Percentiles rank a stretch among this genome's conserved stretches.
Conservation (phyloP, 371 early-diverging fungal genomes). For the Mortierella sp. region DNA sequence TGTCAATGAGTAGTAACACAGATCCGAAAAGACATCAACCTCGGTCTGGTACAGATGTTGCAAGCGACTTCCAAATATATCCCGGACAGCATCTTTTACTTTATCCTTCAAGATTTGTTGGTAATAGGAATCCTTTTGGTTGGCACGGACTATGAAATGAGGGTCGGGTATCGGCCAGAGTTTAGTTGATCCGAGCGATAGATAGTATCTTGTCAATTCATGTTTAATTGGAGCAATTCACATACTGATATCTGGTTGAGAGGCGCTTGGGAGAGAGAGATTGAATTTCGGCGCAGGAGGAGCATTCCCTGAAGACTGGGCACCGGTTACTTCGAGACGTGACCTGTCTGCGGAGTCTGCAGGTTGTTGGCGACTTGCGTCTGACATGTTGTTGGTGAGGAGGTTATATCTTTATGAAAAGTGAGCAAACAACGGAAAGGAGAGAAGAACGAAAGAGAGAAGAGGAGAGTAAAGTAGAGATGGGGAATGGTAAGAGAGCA, state of each 20-base stretch:
- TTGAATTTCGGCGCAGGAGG: conserved; percentile 49
- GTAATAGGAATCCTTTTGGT: conserved; percentile 90
- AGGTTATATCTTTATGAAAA: background rate
- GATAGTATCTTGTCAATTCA: background rate
- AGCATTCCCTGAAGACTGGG: conserved; percentile 11
- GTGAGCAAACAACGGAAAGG: background rate
- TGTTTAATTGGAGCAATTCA: background rate
- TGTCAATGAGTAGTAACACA: conserved; percentile 81
- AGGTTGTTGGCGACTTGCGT: conserved; percentile 7
- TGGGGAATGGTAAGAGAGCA: background rate
- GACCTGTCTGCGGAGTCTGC: conserved; percentile 56
- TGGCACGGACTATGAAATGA: conserved; percentile 75
- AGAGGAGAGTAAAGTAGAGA: background rate
- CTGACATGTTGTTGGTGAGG: conserved; percentile 12
- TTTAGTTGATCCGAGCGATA: background rate
- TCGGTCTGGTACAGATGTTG: conserved; percentile 78
- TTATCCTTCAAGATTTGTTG: conserved; percentile 73
- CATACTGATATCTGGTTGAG: conserved; percentile 85
- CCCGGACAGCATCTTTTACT: conserved; percentile 72
- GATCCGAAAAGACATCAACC: conserved; percentile 70
- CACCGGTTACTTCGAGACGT: conserved; percentile 17
- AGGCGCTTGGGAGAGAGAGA: conserved; percentile 75
- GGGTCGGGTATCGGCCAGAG: background rate
- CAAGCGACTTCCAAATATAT: conserved; percentile 77
- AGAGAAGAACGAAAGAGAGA: background rate